These are phyloP conservation scores for Coemansia sp. DNA, from an alignment of 192 early-diverging fungal species.

Conservation along the genomic window DNA sequence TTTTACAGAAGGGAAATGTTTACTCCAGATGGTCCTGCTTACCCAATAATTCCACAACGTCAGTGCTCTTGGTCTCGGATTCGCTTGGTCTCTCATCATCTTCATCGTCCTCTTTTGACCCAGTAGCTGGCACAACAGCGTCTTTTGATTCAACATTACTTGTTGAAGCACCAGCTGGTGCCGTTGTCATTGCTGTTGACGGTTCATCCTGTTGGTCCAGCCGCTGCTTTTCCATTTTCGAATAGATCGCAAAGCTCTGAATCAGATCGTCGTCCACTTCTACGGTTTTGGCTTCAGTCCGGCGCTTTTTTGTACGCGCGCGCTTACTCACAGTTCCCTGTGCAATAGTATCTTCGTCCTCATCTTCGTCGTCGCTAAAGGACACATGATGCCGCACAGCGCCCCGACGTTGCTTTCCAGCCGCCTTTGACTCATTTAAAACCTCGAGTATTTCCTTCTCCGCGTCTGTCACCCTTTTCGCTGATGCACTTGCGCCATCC, in stretches of 20 bases:
- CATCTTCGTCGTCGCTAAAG: conserved; percentile 52
- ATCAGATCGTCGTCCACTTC: conserved; percentile 38
- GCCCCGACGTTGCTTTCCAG: conserved; percentile 9
- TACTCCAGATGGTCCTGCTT: conserved; percentile 16
- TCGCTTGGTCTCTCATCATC: neutral
- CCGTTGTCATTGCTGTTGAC: too few relatives aligned
- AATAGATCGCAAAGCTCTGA: conserved; percentile 44
- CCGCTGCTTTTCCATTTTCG: conserved; percentile 37
- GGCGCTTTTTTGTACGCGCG: conserved; percentile 26
- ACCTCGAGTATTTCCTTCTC: conserved; percentile 48
- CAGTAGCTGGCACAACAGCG: conserved; percentile 11
- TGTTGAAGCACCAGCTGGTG: neutral
- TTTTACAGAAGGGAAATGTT: neutral
- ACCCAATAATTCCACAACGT: conserved; percentile 11
- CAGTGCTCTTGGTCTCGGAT: neutral
- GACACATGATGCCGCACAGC: conserved; percentile 35
- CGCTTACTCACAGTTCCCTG: conserved; percentile 1
- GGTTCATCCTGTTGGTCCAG: conserved; percentile 6
- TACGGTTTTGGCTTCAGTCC: conserved; percentile 12
- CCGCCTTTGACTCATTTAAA: conserved; percentile 28
- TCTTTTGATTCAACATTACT: conserved; percentile 8
- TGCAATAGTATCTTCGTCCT: conserved; percentile 7
- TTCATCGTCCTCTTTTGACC: neutral
- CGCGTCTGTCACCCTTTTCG: conserved; percentile 9
- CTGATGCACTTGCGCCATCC: conserved; percentile 37